Evolutionary conservation across 2,329 filamentous ascomycete species (phyloP), one percentile per base, ranked within the genome.

Genomic region (Lecanosticta acicola): DNA sequence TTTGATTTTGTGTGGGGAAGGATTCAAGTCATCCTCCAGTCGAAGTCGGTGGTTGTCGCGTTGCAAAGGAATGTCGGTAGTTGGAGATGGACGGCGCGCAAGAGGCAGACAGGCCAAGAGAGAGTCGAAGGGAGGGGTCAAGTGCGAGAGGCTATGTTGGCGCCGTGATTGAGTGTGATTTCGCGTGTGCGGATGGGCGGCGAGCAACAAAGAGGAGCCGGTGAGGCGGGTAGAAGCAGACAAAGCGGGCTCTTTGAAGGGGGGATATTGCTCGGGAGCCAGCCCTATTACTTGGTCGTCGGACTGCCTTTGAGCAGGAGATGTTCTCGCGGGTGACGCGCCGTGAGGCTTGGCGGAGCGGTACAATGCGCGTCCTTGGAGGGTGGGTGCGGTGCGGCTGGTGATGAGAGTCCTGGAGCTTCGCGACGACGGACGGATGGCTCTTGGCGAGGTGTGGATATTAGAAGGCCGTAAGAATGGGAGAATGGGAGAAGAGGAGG

Each of bases 61-160:
- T 51, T 40, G 39, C 46, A 52, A 63, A 60, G 36, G 59, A 63
- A 52, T 57, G 60, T 62, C 53, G 54, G 53, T 58, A 61, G 56
- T 61, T 60, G 58, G 56, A 47, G 32, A 51, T 45, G 33, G 26
- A 38, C 44, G 39, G 48, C 37, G 52, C 46, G 35, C 39, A 5
- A 40, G 38, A 14, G 26, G 39, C 43, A 38, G 36, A 16, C 41
- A 18, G 21, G 17, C 39, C 33, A 32, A 33, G 13, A 16, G 35
- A 20, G 16, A 36, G 39, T 46, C 43, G 43, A 37, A 37, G 24
- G 29, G 18, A 17, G 37, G 33, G 39, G 43, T 18, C 21, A 43
- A 34, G 38, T 5, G 29, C 34, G 29, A 18, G n/a, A 36, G 43
- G 43, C 44, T 35, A 20, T 17, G 18, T 35, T 40, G 43, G 29